These are phyloP conservation scores for Nemania abortiva DNA, from an alignment of 2,329 filamentous ascomycete species.

Conservation along the genomic window DNA sequence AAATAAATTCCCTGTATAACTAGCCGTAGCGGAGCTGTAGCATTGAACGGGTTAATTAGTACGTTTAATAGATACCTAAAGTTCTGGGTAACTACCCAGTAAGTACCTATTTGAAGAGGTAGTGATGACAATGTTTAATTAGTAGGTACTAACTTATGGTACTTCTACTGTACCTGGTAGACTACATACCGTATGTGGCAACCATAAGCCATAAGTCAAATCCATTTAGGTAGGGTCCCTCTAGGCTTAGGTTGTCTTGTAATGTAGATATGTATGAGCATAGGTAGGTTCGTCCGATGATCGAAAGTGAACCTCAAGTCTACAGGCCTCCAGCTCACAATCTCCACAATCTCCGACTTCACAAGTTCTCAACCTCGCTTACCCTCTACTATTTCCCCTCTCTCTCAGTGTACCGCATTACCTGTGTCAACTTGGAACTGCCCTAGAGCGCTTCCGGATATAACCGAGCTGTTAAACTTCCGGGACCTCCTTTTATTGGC, in stretches of 20 bases:
- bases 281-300: not conserved
- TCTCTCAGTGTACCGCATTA: no score
- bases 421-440: no score
- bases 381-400: not conserved
- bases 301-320: not conserved
- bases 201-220: no score
- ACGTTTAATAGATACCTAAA: not conserved
- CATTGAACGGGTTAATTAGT: not conserved
- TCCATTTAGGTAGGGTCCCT: no score
- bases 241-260: not conserved
- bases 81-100: not conserved
- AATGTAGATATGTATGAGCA: not conserved
- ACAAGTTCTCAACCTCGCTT: constrained; percentile 23
- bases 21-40: not conserved
- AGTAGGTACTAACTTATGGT: not conserved
- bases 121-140: not conserved
- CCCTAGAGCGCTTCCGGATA: no score
- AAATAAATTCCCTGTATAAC: not conserved
- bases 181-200: no score
- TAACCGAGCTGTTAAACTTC: no score
- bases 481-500: no score
- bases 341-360: constrained; percentile 35
- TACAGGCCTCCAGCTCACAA: constrained; percentile 30
- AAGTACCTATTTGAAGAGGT: not conserved
- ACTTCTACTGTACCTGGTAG: no score